These are phyloP conservation scores for Centella asiatica DNA, from an alignment of 129 eudicot species.

Conservation along the genomic window DNA sequence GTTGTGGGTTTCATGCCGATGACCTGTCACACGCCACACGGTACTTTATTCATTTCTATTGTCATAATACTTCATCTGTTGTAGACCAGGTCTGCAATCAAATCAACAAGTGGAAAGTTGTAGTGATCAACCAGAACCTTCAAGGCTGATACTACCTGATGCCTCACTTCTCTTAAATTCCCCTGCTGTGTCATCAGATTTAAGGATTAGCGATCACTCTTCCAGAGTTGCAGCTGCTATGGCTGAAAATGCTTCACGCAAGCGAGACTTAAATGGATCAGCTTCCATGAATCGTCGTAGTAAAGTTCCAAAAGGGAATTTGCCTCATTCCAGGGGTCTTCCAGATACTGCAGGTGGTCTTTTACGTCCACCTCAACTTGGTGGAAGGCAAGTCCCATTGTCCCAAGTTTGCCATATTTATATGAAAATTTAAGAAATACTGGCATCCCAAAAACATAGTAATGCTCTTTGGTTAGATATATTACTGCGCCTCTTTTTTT, in stretches of 20 bases:
- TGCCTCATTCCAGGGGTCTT: slow-evolving; percentile 42
- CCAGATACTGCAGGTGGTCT: slow-evolving; percentile 55
- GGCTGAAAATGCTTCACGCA: slow-evolving; percentile 78
- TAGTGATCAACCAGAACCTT: slow-evolving; percentile 21
- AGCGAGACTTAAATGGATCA: slow-evolving; percentile 44
- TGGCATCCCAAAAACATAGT: not conserved
- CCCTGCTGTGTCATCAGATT: slow-evolving; percentile 39
- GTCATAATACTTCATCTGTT: slow-evolving; percentile 7
- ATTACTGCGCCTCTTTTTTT: too few relatives aligned
- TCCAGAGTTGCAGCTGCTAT: slow-evolving; percentile 88
- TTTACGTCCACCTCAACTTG: slow-evolving; percentile 83
- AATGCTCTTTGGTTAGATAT: too few relatives aligned
- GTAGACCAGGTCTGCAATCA: slow-evolving; percentile 25
- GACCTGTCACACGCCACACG: not conserved
- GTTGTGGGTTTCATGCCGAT: not conserved
- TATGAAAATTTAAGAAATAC: not conserved
- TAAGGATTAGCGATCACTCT: slow-evolving; percentile 49
- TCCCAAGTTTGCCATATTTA: slow-evolving; percentile 6
- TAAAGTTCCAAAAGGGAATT: slow-evolving; percentile 69
- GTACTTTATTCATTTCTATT: slow-evolving; percentile 2
- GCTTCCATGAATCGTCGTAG: slow-evolving; percentile 40
- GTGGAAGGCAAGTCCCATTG: slow-evolving; percentile 95
- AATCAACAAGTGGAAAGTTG: slow-evolving; percentile 24
- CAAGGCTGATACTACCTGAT: slow-evolving; percentile 54
- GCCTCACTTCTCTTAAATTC: slow-evolving; percentile 64